Evolutionary conservation across 148 eudicot species (phyloP), one percentile per base, ranked within the genome.

Genomic region (Cornus florida): DNA sequence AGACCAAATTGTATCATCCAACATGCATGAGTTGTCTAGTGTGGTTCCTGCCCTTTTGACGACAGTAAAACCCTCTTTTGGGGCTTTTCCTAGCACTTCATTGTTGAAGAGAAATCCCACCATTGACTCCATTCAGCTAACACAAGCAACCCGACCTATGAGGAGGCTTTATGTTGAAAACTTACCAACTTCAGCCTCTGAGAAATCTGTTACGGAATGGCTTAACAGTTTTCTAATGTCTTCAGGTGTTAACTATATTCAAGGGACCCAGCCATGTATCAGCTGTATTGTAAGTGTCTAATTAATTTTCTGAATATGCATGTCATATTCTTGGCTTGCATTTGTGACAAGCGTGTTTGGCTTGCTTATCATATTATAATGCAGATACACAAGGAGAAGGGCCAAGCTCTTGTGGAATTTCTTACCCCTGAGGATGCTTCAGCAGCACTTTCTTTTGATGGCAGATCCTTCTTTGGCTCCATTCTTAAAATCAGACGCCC

Each of bases 351-450:
- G 73, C n/a, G 35, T 62, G 19, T 28, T 22, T 23, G 20, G 22
- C 74, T 38, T 60, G 64, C 35, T 74, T 68, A 67, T 23, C 53
- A 32, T 77, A 75, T 73, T 73, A 73, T 64, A 9, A 70, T 69
- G 84, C 92, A 96, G 99, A 88, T 96, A 74, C 79, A 96, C 87
- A 96, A 92, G 89, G 99, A 96, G 87, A 96, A 93, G 87, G 88
- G 91, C 70, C 99, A 96, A 80, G 99, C 98, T 75, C 86, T 96
- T 71, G 89, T 96, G 73, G 99, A 96, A 84, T 96, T 96, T 88
- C 92, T 96, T 50, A 96, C 99, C 23, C 98, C 98, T n/a, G 98
- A 93, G 90, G 91, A 90, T 90, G 99, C 99, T 75, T 92, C 99
- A 73, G 85, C 93, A 28, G 98, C 99, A 56, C 91, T 96, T 77